Evolutionary conservation across 2,329 filamentous ascomycete genomes (phyloP), one percentile per base, ranked within the genome.

Genomic region (Phyllosticta capitalensis): DNA sequence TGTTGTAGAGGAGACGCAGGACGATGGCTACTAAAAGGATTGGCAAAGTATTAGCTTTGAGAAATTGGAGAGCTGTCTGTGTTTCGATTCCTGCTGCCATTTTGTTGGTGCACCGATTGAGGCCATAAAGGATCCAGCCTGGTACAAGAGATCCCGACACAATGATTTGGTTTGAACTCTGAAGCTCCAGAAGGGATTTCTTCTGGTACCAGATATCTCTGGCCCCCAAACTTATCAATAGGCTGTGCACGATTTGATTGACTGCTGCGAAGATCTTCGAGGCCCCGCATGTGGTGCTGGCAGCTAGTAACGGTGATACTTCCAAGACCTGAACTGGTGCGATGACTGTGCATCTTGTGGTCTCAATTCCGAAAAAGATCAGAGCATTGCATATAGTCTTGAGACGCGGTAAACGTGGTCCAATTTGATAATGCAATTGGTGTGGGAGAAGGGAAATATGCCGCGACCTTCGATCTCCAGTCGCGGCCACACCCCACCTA

Each of bases 401-500:
- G 6, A 6, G 6, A 14, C 38, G 38, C 17, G 6, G 38, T 45
- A 7, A 45, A n/a, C 12, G 12, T 45, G 38, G 14, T 45, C 38
- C 38, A 45, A 17, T 7, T 17, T 6, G 38, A 19, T 7, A 6
- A 45, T n/a, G 38, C 17, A 4, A 19, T 45, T 45, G 10, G 30
- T 14, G 10, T n/a, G 17, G 17, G 1, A 45, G 2, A n/a, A 7
- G 7, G 12, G 38, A 6, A 5, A 45, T 4, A 45, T 45, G 17
- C 38, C 17, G 14, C 38, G 3, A 6, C n/a, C 1, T 45, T 17
- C n/a, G n/a, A 12, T 38, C 24, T 26, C 24, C 24, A 26, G 7
- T 26, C 24, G 17, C 17, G 17, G 7, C 38, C 38, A 7, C 14
- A 17, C 1, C 17, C 17, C 14, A 7, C 12, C 51, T 68, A 92